phyloP scores from a whole-genome alignment of 2,329 filamentous ascomycete genomes.

The Pseudopithomyces chartarum region DNA sequence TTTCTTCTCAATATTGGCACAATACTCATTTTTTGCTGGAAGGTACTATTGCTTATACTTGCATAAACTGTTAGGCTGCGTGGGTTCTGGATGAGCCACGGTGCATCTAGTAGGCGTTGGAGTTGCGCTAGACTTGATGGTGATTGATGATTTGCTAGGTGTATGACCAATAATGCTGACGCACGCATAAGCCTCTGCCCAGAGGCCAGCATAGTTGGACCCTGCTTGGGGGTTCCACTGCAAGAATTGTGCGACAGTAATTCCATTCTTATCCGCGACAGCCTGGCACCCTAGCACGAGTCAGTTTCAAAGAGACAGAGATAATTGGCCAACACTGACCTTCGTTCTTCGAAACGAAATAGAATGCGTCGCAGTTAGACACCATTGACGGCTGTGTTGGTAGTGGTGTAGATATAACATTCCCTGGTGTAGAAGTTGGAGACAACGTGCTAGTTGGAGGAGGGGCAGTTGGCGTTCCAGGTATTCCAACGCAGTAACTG shows the following conservation, averaged over 20 bases:
- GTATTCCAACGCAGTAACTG: background rate
- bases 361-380: background rate
- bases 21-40: background rate
- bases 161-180: too few relatives aligned
- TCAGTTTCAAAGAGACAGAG: background rate
- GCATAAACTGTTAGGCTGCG: background rate
- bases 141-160: background rate
- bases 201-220: too few relatives aligned
- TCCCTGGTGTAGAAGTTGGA: background rate
- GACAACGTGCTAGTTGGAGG: background rate
- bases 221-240: too few relatives aligned
- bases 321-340: background rate
- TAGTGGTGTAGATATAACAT: conserved; percentile 12
- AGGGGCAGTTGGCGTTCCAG: background rate
- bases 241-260: too few relatives aligned
- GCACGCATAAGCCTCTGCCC: too few relatives aligned
- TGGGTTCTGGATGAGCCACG: background rate
- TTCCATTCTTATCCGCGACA: too few relatives aligned
- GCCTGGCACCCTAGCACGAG: too few relatives aligned
- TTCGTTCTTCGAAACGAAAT: background rate
- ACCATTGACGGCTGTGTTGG: conserved; percentile 12
- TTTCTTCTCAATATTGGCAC: background rate
- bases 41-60: background rate
- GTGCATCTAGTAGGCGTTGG: background rate
- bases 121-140: background rate